These are phyloP conservation scores for Monilinia polystroma DNA, from an alignment of 2,329 filamentous ascomycete species.

Conservation along the genomic window DNA sequence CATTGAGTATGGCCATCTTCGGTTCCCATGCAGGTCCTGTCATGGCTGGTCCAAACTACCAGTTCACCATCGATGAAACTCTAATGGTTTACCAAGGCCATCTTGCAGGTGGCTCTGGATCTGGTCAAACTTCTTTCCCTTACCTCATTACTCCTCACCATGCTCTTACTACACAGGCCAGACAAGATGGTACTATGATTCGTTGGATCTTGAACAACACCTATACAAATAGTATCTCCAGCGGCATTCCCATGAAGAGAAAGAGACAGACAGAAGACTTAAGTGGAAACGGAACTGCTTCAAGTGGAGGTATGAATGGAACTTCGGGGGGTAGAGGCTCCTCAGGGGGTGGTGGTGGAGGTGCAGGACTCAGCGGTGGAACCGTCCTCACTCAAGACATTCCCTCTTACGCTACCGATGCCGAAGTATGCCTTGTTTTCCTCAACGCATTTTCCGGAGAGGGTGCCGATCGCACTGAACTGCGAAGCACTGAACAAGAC, in stretches of 20 bases:
- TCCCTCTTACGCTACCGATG: background rate
- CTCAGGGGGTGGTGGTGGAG: background rate
- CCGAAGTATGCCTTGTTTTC: slow-evolving; percentile 37
- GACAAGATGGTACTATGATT: slow-evolving; percentile 56
- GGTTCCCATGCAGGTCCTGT: slow-evolving; percentile 72
- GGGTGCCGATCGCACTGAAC: slow-evolving; percentile 60
- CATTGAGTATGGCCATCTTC: slow-evolving; percentile 70
- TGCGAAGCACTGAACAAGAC: slow-evolving; percentile 46
- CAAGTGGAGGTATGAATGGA: background rate
- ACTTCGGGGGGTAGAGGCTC: too few relatives aligned
- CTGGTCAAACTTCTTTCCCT: slow-evolving; percentile 60
- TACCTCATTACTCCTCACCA: slow-evolving; percentile 74
- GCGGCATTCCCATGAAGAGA: background rate
- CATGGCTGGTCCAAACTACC: slow-evolving; percentile 28
- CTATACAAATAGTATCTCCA: background rate
- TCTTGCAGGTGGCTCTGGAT: slow-evolving; percentile 38
- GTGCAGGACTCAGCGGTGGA: background rate
- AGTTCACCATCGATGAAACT: slow-evolving; percentile 20
- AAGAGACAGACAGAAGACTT: background rate
- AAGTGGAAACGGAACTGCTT: background rate
- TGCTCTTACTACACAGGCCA: slow-evolving; percentile 61
- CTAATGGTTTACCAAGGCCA: slow-evolving; percentile 23
- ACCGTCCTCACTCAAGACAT: background rate
- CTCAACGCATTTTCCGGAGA: slow-evolving; percentile 69
- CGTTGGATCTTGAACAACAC: slow-evolving; percentile 49